phyloP scores from a whole-genome alignment of 352 stramenopile species.

The Globisporangium perplexum region DNA sequence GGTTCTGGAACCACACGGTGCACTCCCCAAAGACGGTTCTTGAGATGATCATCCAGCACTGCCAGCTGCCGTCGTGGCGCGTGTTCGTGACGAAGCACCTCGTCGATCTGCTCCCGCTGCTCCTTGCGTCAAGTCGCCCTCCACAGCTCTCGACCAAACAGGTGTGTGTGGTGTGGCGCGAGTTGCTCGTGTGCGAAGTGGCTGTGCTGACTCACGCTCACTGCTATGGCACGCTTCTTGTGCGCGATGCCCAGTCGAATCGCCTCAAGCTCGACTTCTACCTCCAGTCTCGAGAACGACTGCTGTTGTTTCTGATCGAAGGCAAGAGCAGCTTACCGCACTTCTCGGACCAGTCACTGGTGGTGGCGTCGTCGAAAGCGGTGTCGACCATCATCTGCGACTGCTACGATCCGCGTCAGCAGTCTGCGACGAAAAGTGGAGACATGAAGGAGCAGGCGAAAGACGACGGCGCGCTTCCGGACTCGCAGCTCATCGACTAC shows the following conservation, averaged over 20 bases:
- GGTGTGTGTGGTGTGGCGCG: conserved; percentile 8
- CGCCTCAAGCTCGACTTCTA: conserved; percentile 51
- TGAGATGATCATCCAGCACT: conserved; percentile 69
- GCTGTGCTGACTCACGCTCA: conserved; percentile 7
- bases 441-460: conserved; percentile 14
- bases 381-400: conserved; percentile 71
- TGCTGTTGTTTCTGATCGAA: conserved; percentile 60
- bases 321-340: conserved; percentile 33
- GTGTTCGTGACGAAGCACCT: conserved; percentile 81
- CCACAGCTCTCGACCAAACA: conserved; percentile 40
- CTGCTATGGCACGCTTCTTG: conserved; percentile 1
- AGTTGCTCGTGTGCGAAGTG: too few relatives aligned
- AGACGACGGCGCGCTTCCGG: conserved; percentile 69
- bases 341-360: conserved; percentile 45
- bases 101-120: conserved; percentile 57
- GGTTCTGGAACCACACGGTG: conserved; percentile 83
- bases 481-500: conserved; percentile 67
- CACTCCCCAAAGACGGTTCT: conserved; percentile 59
- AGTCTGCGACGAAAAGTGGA: conserved; percentile 12
- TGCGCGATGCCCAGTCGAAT: conserved; percentile 21
- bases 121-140: conserved; percentile 67
- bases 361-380: conserved; percentile 41
- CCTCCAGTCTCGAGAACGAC: conserved; percentile 41
- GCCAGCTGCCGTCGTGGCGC: conserved; percentile 48
- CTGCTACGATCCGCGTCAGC: conserved; percentile 62